Conservation (phyloP, 164 flowering plant genomes). For the Brasenia schreberi region DNA sequence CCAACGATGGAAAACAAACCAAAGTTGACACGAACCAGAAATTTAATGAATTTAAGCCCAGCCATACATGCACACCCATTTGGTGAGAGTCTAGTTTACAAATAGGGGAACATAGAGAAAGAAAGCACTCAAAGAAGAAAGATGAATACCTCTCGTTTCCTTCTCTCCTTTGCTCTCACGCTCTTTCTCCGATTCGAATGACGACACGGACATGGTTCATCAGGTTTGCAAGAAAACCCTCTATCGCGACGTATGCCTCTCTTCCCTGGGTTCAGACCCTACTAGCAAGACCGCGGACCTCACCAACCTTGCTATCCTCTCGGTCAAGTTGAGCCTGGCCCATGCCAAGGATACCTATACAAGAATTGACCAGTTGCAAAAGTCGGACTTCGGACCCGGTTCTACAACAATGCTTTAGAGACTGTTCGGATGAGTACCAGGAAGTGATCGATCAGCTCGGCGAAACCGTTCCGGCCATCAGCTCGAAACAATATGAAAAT, state of each 20-base stretch:
- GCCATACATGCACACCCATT: not conserved
- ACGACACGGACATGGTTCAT: conserved; percentile 2
- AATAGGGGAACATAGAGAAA: not conserved
- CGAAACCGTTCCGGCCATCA: conserved; percentile 11
- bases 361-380: not conserved
- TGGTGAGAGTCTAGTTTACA: not conserved
- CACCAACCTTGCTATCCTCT: conserved; percentile 8
- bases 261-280: conserved; percentile 7
- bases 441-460: conserved; percentile 14
- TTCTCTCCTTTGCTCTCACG: conserved; percentile 1
- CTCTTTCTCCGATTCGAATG: not conserved
- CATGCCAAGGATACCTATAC: conserved; percentile 2
- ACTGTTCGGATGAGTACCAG: conserved; percentile 13
- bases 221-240: conserved; percentile 2
- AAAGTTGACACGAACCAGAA: not conserved
- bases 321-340: conserved; percentile 6
- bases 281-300: conserved; percentile 9
- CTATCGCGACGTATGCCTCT: conserved; percentile 11
- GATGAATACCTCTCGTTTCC: not conserved
- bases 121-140: not conserved
- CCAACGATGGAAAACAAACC: not conserved
- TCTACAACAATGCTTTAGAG: conserved; percentile 7
- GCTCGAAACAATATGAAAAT: conserved; percentile 6
- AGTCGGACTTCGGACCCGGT: not conserved
- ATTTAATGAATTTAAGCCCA: not conserved